Conservation (phyloP, 2,329 filamentous ascomycete genomes). For the Trichoderma guizhouense region DNA sequence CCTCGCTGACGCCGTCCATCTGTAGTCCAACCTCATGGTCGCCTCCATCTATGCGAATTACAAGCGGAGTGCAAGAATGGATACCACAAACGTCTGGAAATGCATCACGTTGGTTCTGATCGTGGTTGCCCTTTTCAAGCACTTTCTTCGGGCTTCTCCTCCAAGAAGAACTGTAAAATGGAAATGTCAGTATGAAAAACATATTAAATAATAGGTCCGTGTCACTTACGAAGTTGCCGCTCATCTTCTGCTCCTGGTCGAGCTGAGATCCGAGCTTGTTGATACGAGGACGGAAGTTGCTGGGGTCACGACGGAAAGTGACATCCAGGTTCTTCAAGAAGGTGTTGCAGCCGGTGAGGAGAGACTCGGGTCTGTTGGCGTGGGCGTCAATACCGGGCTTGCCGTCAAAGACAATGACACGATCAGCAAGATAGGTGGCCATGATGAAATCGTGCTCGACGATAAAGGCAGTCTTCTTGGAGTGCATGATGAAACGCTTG, state of each 20-base stretch:
- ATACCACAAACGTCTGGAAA: slow-evolving; percentile 50
- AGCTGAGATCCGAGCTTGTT: slow-evolving; percentile 96
- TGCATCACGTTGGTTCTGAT: slow-evolving; percentile 31
- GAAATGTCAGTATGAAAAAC: slow-evolving; percentile 22
- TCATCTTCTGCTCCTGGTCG: slow-evolving; percentile 94
- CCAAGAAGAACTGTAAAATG: slow-evolving; percentile 77
- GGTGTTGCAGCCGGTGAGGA: slow-evolving; percentile 91
- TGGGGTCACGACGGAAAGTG: slow-evolving; percentile 96
- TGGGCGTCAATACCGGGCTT: slow-evolving; percentile 83
- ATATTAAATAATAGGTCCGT: neutral
- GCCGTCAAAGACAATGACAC: slow-evolving; percentile 98
- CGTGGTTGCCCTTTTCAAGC: slow-evolving; percentile 55
- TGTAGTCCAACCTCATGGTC: slow-evolving; percentile 36
- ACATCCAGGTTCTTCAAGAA: slow-evolving; percentile 97
- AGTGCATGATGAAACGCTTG: slow-evolving; percentile 99
- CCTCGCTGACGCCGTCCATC: slow-evolving; percentile 56
- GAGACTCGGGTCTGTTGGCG: slow-evolving; percentile 85
- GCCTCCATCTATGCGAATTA: slow-evolving; percentile 30
- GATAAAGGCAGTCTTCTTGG: slow-evolving; percentile 98
- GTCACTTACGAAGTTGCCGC: slow-evolving; percentile 79
- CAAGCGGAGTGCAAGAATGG: slow-evolving; percentile 40
- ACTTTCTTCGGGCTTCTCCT: slow-evolving; percentile 61
- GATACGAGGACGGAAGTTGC: slow-evolving; percentile 94
- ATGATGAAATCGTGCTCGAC: slow-evolving; percentile 99
- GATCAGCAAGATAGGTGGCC: slow-evolving; percentile 73